Evolutionary conservation across 2,329 filamentous ascomycete species (phyloP), one percentile per base, ranked within the genome.

Genomic region (Fusarium subglutinans): DNA sequence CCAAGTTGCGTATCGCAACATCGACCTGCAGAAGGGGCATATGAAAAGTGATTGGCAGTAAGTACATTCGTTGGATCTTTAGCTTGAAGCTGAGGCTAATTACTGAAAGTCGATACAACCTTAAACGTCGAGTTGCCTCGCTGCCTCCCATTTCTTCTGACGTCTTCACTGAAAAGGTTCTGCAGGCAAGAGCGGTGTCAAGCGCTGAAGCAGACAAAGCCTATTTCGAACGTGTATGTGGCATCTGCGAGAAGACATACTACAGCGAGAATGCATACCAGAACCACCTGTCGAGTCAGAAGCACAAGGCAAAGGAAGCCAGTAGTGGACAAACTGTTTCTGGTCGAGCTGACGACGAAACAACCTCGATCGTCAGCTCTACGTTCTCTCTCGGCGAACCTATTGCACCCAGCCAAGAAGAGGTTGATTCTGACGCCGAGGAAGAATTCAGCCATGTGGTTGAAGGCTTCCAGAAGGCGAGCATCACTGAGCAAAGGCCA

Each of bases 1-100:
- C 81, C 94, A 98, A 82, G 95, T 99, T 77, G 96, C 96, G 59
- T 99, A 98, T 85, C 92, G 96, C 76, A 95, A 94, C 81, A 95
- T 94, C 82, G 96, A 98, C 81, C 88, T 97, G 64, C 96, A 99
- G 85, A 92, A 96, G 82, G 92, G 90, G 43, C 96, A 99, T 82
- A 99, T 99, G 96, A 95, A 96, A 83, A 96, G 93, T 78, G 96
- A 99, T 85, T 99, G 96, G 96, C 96, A 99, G 93, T 96, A 88
- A 85, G 94, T 91, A 10, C 8, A 33, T 20, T 15, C n/a, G 13
- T 8, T 20, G 17, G 8, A 22, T 24, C 15, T 26, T 26, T 26
- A 24, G 22, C 18, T 28, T n/a, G 26, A 13, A 35, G 10, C 24
- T 54, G 26, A 47, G 45, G 28, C 69, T 75, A 48, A 78, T 37